These are phyloP conservation scores for Ceratopteris richardii DNA, from an alignment of 75 land plant species.

Conservation along the genomic window DNA sequence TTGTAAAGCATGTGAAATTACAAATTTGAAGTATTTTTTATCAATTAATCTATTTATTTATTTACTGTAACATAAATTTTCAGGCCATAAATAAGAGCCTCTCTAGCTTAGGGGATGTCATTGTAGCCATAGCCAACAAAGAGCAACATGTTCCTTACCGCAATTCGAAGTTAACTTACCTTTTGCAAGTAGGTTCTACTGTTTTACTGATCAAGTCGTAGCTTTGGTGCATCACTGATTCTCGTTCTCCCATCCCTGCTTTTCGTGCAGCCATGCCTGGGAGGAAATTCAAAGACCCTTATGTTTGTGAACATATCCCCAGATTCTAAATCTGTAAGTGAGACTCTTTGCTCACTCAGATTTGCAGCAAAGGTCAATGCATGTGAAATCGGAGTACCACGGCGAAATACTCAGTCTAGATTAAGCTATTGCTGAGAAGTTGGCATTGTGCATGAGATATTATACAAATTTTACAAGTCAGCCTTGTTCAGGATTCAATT, in stretches of 20 bases:
- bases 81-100: conserved; percentile 95
- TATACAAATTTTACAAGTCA: no score
- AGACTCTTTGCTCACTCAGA: conserved; percentile 73
- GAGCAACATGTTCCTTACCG: conserved; percentile 79
- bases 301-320: conserved; percentile 95
- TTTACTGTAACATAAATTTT: no score
- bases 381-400: conserved; percentile 78
- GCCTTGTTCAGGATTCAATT: no score
- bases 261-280: conserved; percentile 80
- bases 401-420: conserved; percentile 56
- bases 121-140: conserved; percentile 79
- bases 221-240: background rate
- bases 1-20: background rate
- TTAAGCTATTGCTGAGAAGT: background rate
- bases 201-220: background rate
- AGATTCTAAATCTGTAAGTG: conserved; percentile 59
- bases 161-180: conserved; percentile 89
- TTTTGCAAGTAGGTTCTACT: conserved; percentile 65
- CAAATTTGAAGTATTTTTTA: background rate
- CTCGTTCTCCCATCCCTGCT: background rate
- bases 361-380: conserved; percentile 88
- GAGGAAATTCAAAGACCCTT: conserved; percentile 91
- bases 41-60: background rate
- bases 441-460: no score
- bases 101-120: conserved; percentile 79